phyloP scores from a whole-genome alignment of 768 basidiomycete genomes.

The Lactarius deliciosus region DNA sequence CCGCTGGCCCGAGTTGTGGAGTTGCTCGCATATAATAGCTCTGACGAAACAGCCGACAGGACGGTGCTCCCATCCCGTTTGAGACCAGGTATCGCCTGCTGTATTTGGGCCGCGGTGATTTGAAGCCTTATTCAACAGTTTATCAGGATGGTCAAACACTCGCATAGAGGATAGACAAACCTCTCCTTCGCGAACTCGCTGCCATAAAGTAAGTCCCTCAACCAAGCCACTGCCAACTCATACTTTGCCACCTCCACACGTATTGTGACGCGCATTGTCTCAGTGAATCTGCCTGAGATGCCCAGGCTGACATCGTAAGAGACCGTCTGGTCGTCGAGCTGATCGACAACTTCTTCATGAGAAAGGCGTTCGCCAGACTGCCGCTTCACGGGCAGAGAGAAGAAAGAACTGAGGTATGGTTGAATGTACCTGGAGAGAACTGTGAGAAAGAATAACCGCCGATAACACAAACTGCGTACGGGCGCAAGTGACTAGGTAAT shows the following conservation, averaged over 20 bases:
- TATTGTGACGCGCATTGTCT: conserved; percentile 71
- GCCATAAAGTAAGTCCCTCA: conserved; percentile 76
- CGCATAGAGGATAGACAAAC: conserved; percentile 39
- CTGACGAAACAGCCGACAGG: conserved; percentile 65
- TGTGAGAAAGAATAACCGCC: conserved; percentile 12
- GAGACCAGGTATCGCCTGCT: conserved; percentile 85
- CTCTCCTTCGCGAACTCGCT: conserved; percentile 77
- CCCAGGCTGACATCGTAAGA: conserved; percentile 77
- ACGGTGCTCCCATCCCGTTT: conserved; percentile 89
- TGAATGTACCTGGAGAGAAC: conserved; percentile 59
- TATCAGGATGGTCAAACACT: conserved; percentile 1
- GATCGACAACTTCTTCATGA: conserved; percentile 90
- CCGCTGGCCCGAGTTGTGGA: conserved; percentile 69
- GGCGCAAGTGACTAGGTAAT: conserved; percentile 72
- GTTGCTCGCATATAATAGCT: conserved; percentile 62
- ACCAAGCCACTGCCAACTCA: conserved; percentile 80
- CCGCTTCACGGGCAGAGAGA: conserved; percentile 78
- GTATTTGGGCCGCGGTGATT: conserved; percentile 82
- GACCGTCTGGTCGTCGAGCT: conserved; percentile 89
- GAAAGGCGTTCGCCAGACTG: conserved; percentile 65
- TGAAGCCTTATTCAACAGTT: conserved; percentile 55
- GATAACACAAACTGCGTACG: conserved; percentile 46
- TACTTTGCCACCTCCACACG: conserved; percentile 84
- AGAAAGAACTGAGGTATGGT: conserved; percentile 80
- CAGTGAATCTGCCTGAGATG: conserved; percentile 59